A percentile compares a stretch with the other conserved stretches of the same genome.
Evolutionary conservation across 2,329 filamentous ascomycete species (phyloP).

Genomic region (Aspergillus ustus): DNA sequence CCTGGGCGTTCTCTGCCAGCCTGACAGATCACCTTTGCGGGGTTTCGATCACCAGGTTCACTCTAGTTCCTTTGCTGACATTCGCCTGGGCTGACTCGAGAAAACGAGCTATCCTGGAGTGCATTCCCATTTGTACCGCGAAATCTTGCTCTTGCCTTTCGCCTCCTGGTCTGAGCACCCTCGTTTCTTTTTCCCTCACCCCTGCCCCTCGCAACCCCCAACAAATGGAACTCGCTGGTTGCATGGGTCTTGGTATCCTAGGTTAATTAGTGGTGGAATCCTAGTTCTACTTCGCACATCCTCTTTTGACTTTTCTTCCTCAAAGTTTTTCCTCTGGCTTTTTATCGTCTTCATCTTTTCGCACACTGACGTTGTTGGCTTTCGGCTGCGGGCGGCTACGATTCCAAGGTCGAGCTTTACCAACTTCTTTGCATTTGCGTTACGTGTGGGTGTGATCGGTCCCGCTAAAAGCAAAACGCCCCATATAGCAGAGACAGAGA

Average conservation of each 20-base stretch:
- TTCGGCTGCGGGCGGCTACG: background rate
- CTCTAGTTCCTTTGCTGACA: slow-evolving; percentile 1
- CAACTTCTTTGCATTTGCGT: background rate
- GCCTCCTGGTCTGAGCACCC: background rate
- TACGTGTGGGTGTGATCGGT: slow-evolving; percentile 3
- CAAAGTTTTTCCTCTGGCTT: background rate
- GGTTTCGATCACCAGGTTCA: slow-evolving; percentile 1
- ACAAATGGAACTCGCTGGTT: slow-evolving; percentile 12
- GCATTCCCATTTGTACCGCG: background rate
- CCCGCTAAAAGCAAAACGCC: background rate
- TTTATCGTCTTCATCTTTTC: background rate
- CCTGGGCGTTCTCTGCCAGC: background rate
- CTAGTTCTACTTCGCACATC: background rate
- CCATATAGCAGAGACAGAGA: background rate
- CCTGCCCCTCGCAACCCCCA: slow-evolving; percentile 14
- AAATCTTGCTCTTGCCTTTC: background rate
- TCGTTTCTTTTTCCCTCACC: slow-evolving; percentile 11
- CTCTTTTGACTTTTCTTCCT: slow-evolving; percentile 1
- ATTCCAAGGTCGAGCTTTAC: background rate
- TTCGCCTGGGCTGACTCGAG: slow-evolving; percentile 10
- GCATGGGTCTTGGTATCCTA: slow-evolving; percentile 3
- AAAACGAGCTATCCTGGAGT: background rate
- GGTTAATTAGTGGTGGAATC: slow-evolving; percentile 9
- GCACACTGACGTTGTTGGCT: background rate
- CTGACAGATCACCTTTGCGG: slow-evolving; percentile 12